Conservation (phyloP, 495 filamentous ascomycete species). For the Penicillium roqueforti region DNA sequence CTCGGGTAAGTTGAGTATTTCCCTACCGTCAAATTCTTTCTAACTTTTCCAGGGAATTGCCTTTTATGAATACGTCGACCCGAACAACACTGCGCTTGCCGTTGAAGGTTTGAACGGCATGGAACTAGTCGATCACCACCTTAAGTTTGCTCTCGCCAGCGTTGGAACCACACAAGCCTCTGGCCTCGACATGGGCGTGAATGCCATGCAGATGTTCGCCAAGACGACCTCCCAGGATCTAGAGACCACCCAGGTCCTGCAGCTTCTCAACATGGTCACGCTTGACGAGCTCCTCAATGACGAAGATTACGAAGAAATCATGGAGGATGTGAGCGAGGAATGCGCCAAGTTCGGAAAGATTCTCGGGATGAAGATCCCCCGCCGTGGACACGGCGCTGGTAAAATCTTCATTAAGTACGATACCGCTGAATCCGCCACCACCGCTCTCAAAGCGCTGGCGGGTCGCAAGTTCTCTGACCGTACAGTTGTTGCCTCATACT, state of each 20-base stretch:
- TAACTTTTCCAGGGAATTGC: slow-evolving; percentile 70
- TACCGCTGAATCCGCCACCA: slow-evolving; percentile 68
- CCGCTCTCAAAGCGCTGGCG: slow-evolving; percentile 79
- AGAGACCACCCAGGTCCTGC: slow-evolving; percentile 75
- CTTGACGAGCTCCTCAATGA: slow-evolving; percentile 89
- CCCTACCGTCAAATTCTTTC: slow-evolving; percentile 8
- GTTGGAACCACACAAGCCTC: slow-evolving; percentile 87
- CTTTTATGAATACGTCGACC: slow-evolving; percentile 90
- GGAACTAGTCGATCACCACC: slow-evolving; percentile 79
- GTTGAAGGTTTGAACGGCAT: slow-evolving; percentile 90
- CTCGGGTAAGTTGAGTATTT: slow-evolving; percentile 61
- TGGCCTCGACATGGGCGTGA: slow-evolving; percentile 90
- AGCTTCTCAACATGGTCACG: slow-evolving; percentile 97
- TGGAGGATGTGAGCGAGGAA: slow-evolving; percentile 86
- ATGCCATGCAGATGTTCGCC: slow-evolving; percentile 98
- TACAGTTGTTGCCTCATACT: slow-evolving; percentile 94
- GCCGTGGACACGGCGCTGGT: slow-evolving; percentile 84
- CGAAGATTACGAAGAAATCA: slow-evolving; percentile 96
- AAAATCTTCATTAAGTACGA: slow-evolving; percentile 98
- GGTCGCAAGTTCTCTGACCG: slow-evolving; percentile 93
- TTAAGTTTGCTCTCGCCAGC: slow-evolving; percentile 84
- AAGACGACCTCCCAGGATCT: slow-evolving; percentile 77
- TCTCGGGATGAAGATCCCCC: slow-evolving; percentile 82
- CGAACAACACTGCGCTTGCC: slow-evolving; percentile 72
- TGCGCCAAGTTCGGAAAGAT: slow-evolving; percentile 86